phyloP scores from a whole-genome alignment of 2,329 filamentous ascomycete species.

The Sporothrix brunneoviolacea region DNA sequence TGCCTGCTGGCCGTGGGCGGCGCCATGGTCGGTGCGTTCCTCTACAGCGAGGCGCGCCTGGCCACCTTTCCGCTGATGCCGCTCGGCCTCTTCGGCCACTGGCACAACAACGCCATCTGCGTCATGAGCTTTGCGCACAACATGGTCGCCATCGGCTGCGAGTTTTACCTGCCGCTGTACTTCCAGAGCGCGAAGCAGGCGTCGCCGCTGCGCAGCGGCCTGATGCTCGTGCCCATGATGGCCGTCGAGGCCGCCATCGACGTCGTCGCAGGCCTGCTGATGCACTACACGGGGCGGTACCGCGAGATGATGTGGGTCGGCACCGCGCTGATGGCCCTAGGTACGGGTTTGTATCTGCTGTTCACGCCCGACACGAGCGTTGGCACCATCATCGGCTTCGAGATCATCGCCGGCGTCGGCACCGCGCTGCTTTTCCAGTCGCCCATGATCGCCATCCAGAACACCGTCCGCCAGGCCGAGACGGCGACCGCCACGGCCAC shows the following conservation, averaged over 20 bases:
- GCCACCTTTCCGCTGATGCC: conserved; percentile 41
- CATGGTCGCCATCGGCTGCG: conserved; percentile 43
- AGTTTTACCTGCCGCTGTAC: conserved; percentile 44
- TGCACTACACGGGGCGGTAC: conserved; percentile 49
- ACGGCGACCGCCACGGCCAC: conserved; percentile 53
- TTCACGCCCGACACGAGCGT: conserved; percentile 41
- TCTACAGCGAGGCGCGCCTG: conserved; percentile 40
- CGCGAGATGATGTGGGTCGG: conserved; percentile 44
- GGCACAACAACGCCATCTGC: conserved; percentile 43
- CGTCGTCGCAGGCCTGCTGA: conserved; percentile 36
- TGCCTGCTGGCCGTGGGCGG: conserved; percentile 36
- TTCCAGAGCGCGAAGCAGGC: conserved; percentile 43
- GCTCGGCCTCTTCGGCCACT: conserved; percentile 32
- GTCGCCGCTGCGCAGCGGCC: conserved; percentile 38
- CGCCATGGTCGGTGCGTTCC: conserved; percentile 32
- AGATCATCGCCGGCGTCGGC: conserved; percentile 51
- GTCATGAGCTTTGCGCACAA: conserved; percentile 42
- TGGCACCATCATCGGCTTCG: conserved; percentile 38
- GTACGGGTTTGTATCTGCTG: conserved; percentile 46
- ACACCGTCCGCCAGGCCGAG: conserved; percentile 47
- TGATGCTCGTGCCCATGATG: conserved; percentile 49
- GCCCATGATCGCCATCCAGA: conserved; percentile 54
- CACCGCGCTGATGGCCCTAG: conserved; percentile 45
- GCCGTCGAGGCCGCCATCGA: conserved; percentile 40
- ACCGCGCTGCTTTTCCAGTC: conserved; percentile 53